These are phyloP conservation scores for Striga hermonthica DNA, from an alignment of 305 asterid genomes.

Conservation along the genomic window DNA sequence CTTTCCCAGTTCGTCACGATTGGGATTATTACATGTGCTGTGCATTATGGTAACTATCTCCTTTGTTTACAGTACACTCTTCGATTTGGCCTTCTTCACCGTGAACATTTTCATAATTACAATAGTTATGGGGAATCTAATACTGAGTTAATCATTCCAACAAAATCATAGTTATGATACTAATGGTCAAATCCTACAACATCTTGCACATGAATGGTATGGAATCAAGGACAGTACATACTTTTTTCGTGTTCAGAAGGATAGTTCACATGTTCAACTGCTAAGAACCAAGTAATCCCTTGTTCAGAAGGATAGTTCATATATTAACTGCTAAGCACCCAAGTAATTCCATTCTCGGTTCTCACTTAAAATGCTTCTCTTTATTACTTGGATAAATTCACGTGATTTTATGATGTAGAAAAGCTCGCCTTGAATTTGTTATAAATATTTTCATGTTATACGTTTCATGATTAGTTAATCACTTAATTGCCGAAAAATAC, in stretches of 20 bases:
- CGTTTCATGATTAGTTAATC: slow-evolving; percentile 8
- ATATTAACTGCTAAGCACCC: too few species aligned
- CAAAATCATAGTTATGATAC: neutral
- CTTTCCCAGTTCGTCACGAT: too few species aligned
- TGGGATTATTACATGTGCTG: too few species aligned
- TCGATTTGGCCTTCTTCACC: slow-evolving; percentile 2
- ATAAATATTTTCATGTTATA: slow-evolving; percentile 6
- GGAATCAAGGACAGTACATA: slow-evolving; percentile 18
- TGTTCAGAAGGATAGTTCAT: too few species aligned
- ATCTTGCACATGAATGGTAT: slow-evolving; percentile 23
- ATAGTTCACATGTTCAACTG: slow-evolving; percentile 15
- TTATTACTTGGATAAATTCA: slow-evolving; percentile 11
- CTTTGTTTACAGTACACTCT: too few species aligned
- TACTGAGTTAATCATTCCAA: slow-evolving; percentile 12
- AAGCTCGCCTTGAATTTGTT: slow-evolving; percentile 15
- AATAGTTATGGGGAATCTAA: slow-evolving; percentile 13
- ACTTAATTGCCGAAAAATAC: too few species aligned
- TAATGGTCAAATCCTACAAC: slow-evolving; percentile 7
- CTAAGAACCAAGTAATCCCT: slow-evolving; percentile 11
- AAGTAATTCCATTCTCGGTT: too few species aligned
- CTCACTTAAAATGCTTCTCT: too few species aligned
- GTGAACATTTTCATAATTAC: slow-evolving; percentile 2
- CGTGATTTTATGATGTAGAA: slow-evolving; percentile 18
- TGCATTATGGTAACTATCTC: too few species aligned
- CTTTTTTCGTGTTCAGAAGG: slow-evolving; percentile 21